Evolutionary conservation across 352 stramenopile species (phyloP).

Genomic region (Paralagenidium karlingii): DNA sequence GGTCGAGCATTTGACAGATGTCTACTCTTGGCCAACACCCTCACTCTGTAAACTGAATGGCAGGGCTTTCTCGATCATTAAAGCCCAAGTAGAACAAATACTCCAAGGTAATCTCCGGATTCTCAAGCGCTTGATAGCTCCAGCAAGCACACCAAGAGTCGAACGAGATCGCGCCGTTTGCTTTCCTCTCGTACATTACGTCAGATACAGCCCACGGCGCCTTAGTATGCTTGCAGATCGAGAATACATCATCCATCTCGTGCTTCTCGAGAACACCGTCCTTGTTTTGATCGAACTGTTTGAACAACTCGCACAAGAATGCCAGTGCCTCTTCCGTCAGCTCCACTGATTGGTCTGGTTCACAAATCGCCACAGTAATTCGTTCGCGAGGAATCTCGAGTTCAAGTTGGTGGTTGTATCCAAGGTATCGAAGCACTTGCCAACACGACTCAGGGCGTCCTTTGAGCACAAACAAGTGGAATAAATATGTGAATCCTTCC

Average conservation of each 20-base stretch:
- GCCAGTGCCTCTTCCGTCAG: conserved; percentile 47
- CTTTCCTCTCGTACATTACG: neutral
- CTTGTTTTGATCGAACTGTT: conserved; percentile 78
- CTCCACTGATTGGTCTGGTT: conserved; percentile 68
- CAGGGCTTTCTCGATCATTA: conserved; percentile 51
- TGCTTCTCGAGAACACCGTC: conserved; percentile 53
- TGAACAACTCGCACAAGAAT: conserved; percentile 64
- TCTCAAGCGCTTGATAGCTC: conserved; percentile 63
- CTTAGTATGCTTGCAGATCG: conserved; percentile 59
- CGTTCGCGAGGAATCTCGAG: conserved; percentile 64
- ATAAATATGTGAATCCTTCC: conserved; percentile 74
- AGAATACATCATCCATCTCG: conserved; percentile 71
- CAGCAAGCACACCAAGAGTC: conserved; percentile 56
- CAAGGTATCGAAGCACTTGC: conserved; percentile 70
- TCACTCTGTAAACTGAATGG: conserved; percentile 47
- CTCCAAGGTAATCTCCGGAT: conserved; percentile 57
- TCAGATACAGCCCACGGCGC: conserved; percentile 49
- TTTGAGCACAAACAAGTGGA: conserved; percentile 82
- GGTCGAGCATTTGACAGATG: too few species aligned
- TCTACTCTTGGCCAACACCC: too few species aligned
- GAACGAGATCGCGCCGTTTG: conserved; percentile 24
- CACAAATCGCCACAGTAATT: conserved; percentile 29
- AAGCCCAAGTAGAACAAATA: conserved; percentile 77
- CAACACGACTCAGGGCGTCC: conserved; percentile 83
- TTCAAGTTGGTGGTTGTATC: conserved; percentile 70